Evolutionary conservation across 192 early-diverging fungal genomes (phyloP).

Genomic region (Coemansia sp.): DNA sequence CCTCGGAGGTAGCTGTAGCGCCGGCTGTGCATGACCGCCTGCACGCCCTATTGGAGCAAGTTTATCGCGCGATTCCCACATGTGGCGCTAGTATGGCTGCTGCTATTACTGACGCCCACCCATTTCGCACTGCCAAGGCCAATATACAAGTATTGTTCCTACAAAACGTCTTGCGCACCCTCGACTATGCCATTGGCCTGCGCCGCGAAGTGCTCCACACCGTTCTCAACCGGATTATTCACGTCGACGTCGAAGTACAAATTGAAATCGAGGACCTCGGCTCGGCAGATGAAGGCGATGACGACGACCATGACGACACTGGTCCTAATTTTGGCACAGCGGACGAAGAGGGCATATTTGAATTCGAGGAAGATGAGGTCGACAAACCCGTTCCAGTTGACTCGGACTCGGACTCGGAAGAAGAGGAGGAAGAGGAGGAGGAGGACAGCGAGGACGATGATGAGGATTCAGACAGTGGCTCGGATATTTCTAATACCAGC

Average conservation of each 20-base stretch:
- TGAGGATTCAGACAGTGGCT: slow-evolving; percentile 39
- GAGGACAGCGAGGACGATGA: neutral
- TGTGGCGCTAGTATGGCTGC: slow-evolving; percentile 34
- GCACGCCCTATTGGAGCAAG: slow-evolving; percentile 32
- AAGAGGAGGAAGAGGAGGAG: neutral
- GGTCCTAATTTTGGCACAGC: slow-evolving; percentile 10
- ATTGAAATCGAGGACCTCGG: slow-evolving; percentile 85
- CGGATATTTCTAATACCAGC: slow-evolving; percentile 20
- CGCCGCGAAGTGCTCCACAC: slow-evolving; percentile 71
- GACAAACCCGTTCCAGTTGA: neutral
- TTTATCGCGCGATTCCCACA: slow-evolving; percentile 40
- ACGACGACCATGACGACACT: slow-evolving; percentile 25
- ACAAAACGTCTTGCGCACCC: slow-evolving; percentile 71
- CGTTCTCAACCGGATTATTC: slow-evolving; percentile 79
- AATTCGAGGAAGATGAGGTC: slow-evolving; percentile 58
- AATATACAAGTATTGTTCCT: slow-evolving; percentile 48
- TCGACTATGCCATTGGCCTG: slow-evolving; percentile 77
- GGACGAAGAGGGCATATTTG: slow-evolving; percentile 49
- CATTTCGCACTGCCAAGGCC: slow-evolving; percentile 28
- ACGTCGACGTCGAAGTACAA: slow-evolving; percentile 94
- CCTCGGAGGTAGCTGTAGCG: slow-evolving; percentile 8
- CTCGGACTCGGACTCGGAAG: neutral
- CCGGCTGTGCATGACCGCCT: slow-evolving; percentile 26
- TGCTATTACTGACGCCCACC: slow-evolving; percentile 25
- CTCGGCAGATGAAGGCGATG: slow-evolving; percentile 43